Base-by-base conservation (phyloP, 192 early-diverging fungal genomes). In the Dissophora ornata region DNA sequence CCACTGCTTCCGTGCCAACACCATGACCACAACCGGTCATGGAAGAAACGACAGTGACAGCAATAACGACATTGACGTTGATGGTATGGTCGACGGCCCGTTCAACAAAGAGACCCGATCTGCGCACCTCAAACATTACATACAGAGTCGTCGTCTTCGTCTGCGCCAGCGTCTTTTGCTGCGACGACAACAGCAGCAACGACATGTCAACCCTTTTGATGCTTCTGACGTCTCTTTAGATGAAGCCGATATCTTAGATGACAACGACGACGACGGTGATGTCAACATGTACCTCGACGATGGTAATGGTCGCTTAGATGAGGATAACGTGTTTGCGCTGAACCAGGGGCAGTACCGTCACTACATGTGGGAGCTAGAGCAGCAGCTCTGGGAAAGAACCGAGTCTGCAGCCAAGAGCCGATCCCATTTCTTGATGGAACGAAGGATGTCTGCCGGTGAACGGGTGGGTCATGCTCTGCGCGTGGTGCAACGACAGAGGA, bases 361-460 rank as follows among this genome's bases (percentile, higher is more conserved):
- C 16, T 57, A 77, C 52, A 62, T 77, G 63, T 62, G 63, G 57
- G 46, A 52, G 18, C 42, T 77, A 44, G 65, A 77, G 24, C 64
- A 67, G 28, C 42, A 46, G 8, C 57, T 77, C 3, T 47, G 50
- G 29, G 73, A 77, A 26, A 42, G 65, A 19, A 62, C 58, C 24
- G 25, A 60, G 44, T 77, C 73, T 13, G 73, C 73, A 38, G 30
- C 63, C 33, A 77, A 57, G 47, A 67, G 58, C 30, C 57, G 73
- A 51, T 51, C 51, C 0, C 50, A 67, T 15, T 67, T 77, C 30
- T 44, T 77, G 50, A 62, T 51, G 59, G 73, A 55, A 45, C 64
- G 73, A 42, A 58, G 58, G 3, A 26, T 67, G 21, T 67, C 57
- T 40, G 73, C 73, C 11, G 51, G 50, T 4, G 65, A 67, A 12